These are phyloP conservation scores for Saccharomycopsis hybrid DNA, from an alignment of 1,139 yeast genomes.

Conservation along the genomic window DNA sequence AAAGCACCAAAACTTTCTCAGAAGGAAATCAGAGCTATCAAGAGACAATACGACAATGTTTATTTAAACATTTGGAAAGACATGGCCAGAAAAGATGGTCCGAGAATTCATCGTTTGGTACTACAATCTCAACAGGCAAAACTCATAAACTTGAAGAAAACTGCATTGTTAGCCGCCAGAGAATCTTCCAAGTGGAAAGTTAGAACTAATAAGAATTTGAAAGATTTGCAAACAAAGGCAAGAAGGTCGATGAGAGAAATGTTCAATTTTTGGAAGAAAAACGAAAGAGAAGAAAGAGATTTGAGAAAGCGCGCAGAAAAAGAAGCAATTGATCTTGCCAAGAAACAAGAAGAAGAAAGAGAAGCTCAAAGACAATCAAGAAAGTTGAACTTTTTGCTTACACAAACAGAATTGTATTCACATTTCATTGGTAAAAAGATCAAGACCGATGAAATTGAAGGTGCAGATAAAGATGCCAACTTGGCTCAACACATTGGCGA, in stretches of 20 bases:
- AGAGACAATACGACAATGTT: slow-evolving; percentile 78
- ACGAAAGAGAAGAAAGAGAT: slow-evolving; percentile 93
- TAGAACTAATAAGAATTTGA: slow-evolving; percentile 81
- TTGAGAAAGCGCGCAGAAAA: slow-evolving; percentile 83
- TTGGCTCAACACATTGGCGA: slow-evolving; percentile 20
- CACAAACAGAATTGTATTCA: slow-evolving; percentile 94
- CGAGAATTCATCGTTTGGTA: slow-evolving; percentile 72
- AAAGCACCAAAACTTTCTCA: slow-evolving; percentile 28
- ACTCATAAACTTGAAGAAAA: slow-evolving; percentile 74
- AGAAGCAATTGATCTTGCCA: slow-evolving; percentile 83
- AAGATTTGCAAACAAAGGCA: slow-evolving; percentile 88
- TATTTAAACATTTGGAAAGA: slow-evolving; percentile 96
- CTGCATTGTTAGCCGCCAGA: slow-evolving; percentile 84
- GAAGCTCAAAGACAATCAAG: slow-evolving; percentile 92
- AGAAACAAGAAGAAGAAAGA: slow-evolving; percentile 90
- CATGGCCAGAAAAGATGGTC: slow-evolving; percentile 86
- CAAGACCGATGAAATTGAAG: slow-evolving; percentile 80
- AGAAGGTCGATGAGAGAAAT: slow-evolving; percentile 97
- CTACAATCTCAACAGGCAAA: slow-evolving; percentile 76
- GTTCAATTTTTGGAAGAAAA: slow-evolving; percentile 96
- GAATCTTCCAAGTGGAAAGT: slow-evolving; percentile 96
- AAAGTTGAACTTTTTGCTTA: slow-evolving; percentile 88
- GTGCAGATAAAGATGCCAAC: slow-evolving; percentile 38
- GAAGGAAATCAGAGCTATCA: slow-evolving; percentile 70
- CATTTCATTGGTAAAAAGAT: slow-evolving; percentile 95